Conservation (phyloP, 1,139 yeast genomes). For the Candida anutae region DNA sequence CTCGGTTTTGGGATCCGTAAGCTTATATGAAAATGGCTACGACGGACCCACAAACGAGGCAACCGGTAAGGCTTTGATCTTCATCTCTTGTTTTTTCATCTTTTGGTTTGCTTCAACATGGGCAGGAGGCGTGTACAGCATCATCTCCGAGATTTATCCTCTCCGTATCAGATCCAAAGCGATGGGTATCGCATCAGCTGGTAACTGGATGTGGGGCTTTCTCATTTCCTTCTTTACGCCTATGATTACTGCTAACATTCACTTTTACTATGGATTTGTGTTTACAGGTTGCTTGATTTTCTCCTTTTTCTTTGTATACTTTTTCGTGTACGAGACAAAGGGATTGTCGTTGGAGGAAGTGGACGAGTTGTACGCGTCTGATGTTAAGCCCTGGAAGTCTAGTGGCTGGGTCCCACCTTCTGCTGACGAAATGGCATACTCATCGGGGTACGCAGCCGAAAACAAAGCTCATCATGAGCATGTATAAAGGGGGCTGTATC, state of each 20-base stretch:
- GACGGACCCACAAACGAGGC: constrained; percentile 30
- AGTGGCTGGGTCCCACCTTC: constrained; percentile 37
- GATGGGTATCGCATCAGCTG: constrained; percentile 66
- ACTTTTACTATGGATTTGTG: constrained; percentile 64
- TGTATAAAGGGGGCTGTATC: constrained; percentile 4
- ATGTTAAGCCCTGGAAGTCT: constrained; percentile 42
- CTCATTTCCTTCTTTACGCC: constrained; percentile 72
- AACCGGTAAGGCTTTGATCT: constrained; percentile 70
- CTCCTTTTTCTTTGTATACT: constrained; percentile 56
- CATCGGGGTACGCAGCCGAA: constrained; percentile 21
- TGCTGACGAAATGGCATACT: constrained; percentile 19
- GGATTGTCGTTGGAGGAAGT: constrained; percentile 71
- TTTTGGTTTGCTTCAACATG: constrained; percentile 81
- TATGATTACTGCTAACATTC: constrained; percentile 46
- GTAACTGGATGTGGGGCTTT: constrained; percentile 79
- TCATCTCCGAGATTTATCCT: constrained; percentile 74
- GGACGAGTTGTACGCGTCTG: constrained; percentile 50
- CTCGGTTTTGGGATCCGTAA: constrained; percentile 61
- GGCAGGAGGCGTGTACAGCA: constrained; percentile 81
- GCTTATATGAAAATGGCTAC: constrained; percentile 48
- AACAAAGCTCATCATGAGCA: constrained; percentile 19
- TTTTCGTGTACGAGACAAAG: constrained; percentile 65
- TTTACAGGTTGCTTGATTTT: constrained; percentile 61
- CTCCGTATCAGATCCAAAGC: constrained; percentile 74
- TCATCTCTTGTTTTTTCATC: constrained; percentile 70